phyloP scores from a whole-genome alignment of 441 rosid genomes.

The Adansonia madagascariensis region DNA sequence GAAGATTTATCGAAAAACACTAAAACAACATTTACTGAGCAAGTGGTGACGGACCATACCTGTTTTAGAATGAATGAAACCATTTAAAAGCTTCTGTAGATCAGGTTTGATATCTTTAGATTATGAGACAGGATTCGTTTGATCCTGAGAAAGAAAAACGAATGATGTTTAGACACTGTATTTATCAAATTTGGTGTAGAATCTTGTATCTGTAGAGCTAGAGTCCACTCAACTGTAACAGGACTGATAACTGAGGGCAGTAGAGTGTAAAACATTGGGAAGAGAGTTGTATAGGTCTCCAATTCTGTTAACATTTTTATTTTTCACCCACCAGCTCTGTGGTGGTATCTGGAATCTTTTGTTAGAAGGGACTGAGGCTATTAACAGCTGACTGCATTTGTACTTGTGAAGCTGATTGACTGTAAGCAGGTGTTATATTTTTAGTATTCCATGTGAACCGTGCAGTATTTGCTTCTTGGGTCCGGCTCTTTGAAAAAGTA shows the following conservation, averaged over 20 bases:
- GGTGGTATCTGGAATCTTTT: background rate
- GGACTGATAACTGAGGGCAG: background rate
- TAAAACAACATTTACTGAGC: background rate
- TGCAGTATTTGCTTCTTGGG: constrained; percentile 3
- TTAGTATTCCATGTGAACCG: background rate
- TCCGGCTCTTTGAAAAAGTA: background rate
- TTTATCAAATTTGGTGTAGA: constrained; percentile 12
- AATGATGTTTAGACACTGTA: background rate
- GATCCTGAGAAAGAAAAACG: background rate
- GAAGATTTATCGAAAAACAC: background rate
- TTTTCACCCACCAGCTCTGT: background rate
- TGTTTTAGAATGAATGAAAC: background rate
- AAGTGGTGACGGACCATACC: background rate
- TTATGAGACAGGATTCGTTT: background rate
- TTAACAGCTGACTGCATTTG: background rate
- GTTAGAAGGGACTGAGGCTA: background rate
- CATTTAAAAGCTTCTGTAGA: background rate
- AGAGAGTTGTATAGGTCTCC: background rate
- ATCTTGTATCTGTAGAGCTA: background rate
- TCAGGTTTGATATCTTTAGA: background rate
- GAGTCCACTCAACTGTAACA: background rate
- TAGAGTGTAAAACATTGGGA: constrained; percentile 13
- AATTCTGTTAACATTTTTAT: background rate
- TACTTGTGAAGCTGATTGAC: constrained; percentile 14
- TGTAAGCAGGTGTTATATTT: background rate